These are phyloP conservation scores for Moniliella sp. DNA, from an alignment of 1,284 basidiomycete species.

Conservation along the genomic window DNA sequence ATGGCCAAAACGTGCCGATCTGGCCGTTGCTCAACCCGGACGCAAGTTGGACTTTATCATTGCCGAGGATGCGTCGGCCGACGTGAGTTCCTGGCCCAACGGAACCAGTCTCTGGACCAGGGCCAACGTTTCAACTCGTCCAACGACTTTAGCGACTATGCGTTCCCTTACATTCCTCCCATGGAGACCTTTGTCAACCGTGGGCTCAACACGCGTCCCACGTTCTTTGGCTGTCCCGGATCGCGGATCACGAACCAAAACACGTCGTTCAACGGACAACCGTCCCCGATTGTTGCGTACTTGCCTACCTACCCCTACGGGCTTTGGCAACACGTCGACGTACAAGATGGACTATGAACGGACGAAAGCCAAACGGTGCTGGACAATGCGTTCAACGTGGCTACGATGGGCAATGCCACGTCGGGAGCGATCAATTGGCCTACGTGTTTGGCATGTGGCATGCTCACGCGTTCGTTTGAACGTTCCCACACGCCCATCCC, in stretches of 20 bases:
- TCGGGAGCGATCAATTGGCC: conserved; percentile 10
- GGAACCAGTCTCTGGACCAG: conserved; percentile 37
- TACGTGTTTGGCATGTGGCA: conserved; percentile 20
- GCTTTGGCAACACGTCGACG: conserved; percentile 17
- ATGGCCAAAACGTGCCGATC: conserved; percentile 44
- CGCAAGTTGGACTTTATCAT: conserved; percentile 48
- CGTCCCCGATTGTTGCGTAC: conserved; percentile 36
- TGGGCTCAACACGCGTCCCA: conserved; percentile 48
- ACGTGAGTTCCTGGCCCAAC: conserved; percentile 44
- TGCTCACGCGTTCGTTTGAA: conserved; percentile 20
- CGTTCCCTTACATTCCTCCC: conserved; percentile 37
- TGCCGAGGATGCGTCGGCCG: conserved; percentile 47
- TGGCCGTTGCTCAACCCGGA: conserved; percentile 45
- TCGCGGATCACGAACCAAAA: conserved; percentile 30
- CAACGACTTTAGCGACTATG: conserved; percentile 12
- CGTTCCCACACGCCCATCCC: conserved; percentile 9
- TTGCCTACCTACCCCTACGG: conserved; percentile 39
- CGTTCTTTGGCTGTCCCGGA: conserved; percentile 51
- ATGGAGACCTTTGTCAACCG: conserved; percentile 42
- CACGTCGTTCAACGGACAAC: conserved; percentile 16
- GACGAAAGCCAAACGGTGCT: conserved; percentile 13
- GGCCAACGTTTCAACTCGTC: conserved; percentile 17
- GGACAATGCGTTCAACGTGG: conserved; percentile 23
- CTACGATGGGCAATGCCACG: conserved; percentile 11
- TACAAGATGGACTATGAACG: conserved; percentile 33